Conservation (phyloP, 1,139 yeast genomes). For the Scheffersomyces insectosa region DNA sequence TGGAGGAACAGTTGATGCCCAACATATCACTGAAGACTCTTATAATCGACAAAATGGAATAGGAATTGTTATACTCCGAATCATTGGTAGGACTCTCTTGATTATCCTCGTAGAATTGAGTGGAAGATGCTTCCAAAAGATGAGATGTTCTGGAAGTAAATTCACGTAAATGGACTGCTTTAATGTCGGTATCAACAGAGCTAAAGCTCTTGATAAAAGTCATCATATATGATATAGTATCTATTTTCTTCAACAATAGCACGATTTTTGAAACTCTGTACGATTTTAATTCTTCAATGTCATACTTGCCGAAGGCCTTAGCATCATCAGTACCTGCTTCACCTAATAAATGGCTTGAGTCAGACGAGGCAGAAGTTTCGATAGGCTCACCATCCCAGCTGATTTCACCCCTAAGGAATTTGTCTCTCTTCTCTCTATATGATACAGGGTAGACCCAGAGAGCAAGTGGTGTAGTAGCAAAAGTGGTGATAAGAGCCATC, state of each 20-base stretch:
- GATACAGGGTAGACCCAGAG: constrained; percentile 57
- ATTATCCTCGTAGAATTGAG: constrained; percentile 13
- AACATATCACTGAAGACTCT: constrained; percentile 55
- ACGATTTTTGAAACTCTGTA: constrained; percentile 25
- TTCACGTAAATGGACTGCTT: constrained; percentile 58
- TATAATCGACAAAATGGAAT: constrained; percentile 52
- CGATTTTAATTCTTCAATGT: constrained; percentile 16
- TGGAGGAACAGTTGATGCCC: constrained; percentile 51
- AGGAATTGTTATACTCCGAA: constrained; percentile 38
- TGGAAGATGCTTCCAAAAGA: constrained; percentile 59
- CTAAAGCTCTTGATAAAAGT: constrained; percentile 26
- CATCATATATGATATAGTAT: constrained; percentile 35
- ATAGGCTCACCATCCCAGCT: constrained; percentile 35
- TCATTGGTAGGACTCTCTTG: constrained; percentile 13
- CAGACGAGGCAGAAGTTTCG: constrained; percentile 2
- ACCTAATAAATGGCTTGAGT: constrained; percentile 1
- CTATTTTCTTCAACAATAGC: constrained; percentile 31
- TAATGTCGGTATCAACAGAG: constrained; percentile 38
- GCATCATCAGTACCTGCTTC: constrained; percentile 4
- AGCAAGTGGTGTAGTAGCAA: constrained; percentile 73
- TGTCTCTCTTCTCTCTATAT: constrained; percentile 55
- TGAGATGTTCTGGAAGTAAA: constrained; percentile 70
- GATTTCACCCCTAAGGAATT: constrained; percentile 39
- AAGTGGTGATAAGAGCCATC: constrained; percentile 77
- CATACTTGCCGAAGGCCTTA: constrained; percentile 9